Conservation (phyloP, 2,329 filamentous ascomycete species). For the Colletotrichum sidae region DNA sequence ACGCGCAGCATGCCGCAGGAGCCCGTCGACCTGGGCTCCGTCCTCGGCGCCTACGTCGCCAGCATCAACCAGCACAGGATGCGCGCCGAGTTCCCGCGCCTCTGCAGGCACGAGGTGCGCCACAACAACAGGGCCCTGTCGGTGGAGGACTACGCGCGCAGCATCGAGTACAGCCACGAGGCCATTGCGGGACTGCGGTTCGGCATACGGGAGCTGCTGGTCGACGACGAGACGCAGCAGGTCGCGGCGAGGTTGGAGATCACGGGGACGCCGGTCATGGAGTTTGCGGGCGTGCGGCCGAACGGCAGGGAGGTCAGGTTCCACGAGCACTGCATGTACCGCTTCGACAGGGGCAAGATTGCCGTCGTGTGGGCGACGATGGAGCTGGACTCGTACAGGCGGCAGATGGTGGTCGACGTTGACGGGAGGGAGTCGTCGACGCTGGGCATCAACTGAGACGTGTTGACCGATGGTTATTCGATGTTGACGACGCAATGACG, state of each 20-base stretch:
- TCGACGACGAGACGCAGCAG: slow-evolving; percentile 46
- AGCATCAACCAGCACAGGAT: slow-evolving; percentile 47
- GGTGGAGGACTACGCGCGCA: slow-evolving; percentile 42
- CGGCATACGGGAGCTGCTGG: slow-evolving; percentile 43
- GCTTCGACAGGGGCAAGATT: slow-evolving; percentile 48
- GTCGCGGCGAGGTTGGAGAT: slow-evolving; percentile 47
- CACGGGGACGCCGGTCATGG: slow-evolving; percentile 43
- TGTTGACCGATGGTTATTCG: not conserved
- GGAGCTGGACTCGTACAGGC: slow-evolving; percentile 44
- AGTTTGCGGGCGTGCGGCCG: slow-evolving; percentile 43
- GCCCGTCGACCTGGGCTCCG: slow-evolving; percentile 11
- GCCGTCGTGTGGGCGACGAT: slow-evolving; percentile 48
- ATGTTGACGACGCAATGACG: not conserved
- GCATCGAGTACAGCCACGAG: slow-evolving; percentile 44
- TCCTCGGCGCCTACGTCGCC: slow-evolving; percentile 46
- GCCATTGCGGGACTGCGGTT: slow-evolving; percentile 45
- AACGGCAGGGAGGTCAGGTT: slow-evolving; percentile 46
- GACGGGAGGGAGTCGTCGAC: slow-evolving; percentile 28
- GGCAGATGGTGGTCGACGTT: slow-evolving; percentile 11
- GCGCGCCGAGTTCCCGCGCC: slow-evolving; percentile 40
- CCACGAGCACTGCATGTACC: slow-evolving; percentile 50
- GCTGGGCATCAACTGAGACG: slow-evolving; percentile 29
- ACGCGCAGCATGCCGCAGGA: slow-evolving; percentile 14
- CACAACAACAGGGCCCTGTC: slow-evolving; percentile 46
- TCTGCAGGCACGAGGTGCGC: slow-evolving; percentile 43